These are phyloP conservation scores for Ganoderma leucocontextum DNA, from an alignment of 1,284 basidiomycete species.

Conservation along the genomic window DNA sequence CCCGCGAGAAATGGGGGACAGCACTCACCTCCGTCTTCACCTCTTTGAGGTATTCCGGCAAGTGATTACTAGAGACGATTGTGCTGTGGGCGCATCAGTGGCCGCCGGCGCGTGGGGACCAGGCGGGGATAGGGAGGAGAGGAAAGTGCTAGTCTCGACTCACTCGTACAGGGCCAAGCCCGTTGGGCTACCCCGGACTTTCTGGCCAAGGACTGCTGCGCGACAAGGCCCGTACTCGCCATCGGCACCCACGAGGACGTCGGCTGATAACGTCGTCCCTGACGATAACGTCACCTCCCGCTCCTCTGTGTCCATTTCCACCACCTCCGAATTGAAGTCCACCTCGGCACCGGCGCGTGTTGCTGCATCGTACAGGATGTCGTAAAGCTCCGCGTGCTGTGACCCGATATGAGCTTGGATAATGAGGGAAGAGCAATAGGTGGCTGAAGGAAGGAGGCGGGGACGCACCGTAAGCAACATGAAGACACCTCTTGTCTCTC, in stretches of 20 bases:
- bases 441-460: conserved; percentile 30
- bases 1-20: not conserved
- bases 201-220: conserved; percentile 44
- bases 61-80: conserved; percentile 49
- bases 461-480: conserved; percentile 56
- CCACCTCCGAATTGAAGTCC: conserved; percentile 33
- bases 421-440: conserved; percentile 29
- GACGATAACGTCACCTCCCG: conserved; percentile 51
- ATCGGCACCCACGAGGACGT: conserved; percentile 75
- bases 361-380: conserved; percentile 54
- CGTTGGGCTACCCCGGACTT: conserved; percentile 40
- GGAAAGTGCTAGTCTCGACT: conserved; percentile 24
- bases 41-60: conserved; percentile 45
- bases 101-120: not conserved
- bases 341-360: conserved; percentile 42
- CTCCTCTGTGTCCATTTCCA: conserved; percentile 31
- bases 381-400: conserved; percentile 52
- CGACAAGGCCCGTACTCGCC: conserved; percentile 48
- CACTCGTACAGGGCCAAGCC: conserved; percentile 55
- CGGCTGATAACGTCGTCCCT: conserved; percentile 56
- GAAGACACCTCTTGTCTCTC: conserved; percentile 63
- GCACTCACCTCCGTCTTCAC: conserved; percentile 38
- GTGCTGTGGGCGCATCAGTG: conserved; percentile 43
- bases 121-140: not conserved
- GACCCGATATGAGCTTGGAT: conserved; percentile 2